Base-by-base conservation (phyloP, 2,329 filamentous ascomycete species). In the Neodidymelliopsis sp. region DNA sequence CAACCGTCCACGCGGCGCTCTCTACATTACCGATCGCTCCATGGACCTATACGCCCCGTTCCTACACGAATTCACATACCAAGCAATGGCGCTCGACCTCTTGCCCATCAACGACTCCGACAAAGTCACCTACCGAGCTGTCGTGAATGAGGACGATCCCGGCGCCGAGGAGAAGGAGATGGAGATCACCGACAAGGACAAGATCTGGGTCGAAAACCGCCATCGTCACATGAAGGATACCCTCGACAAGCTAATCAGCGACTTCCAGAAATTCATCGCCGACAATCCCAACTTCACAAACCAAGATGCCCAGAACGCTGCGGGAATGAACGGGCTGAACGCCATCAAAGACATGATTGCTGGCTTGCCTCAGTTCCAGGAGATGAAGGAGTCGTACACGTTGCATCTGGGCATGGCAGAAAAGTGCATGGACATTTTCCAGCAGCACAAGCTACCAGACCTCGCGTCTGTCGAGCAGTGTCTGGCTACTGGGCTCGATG, bases 211-310 rank as follows among this genome's bases (percentile, higher is more conserved):
- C 18, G 90, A 94, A 53, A 96, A 96, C 67, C 84, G 94, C 44
- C 94, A 99, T 74, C 83, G 86, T 41, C 94, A 99, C 74, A 99
- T 99, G 94, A 96, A 96, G 71, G 92, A 97, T 71, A 94, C 94
- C 3, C 92, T 97, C 63, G 90, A 93, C 67, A 95, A 93, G 73
- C 80, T 99, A 53, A 94, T 93, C 80, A 83, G 85, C 47, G 93
- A 97, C 69, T 97, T 99, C 67, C 87, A 91, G 64, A 92, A 87
- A 67, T 99, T 99, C 75, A 83, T 96, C 63, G 85, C 87, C 31
- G 87, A 94, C 53, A 96, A 99, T 69, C 89, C 92, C 11, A 90
- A 97, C 67, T 97, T 97, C 66, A 90, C 90, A 10, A 87, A 94
- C 56, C 81, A 85, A 67, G 79, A 83, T 54, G 82, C 82, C 56